Base-by-base conservation (phyloP, 805 yeast species). In the Kuraishia floccosa region DNA sequence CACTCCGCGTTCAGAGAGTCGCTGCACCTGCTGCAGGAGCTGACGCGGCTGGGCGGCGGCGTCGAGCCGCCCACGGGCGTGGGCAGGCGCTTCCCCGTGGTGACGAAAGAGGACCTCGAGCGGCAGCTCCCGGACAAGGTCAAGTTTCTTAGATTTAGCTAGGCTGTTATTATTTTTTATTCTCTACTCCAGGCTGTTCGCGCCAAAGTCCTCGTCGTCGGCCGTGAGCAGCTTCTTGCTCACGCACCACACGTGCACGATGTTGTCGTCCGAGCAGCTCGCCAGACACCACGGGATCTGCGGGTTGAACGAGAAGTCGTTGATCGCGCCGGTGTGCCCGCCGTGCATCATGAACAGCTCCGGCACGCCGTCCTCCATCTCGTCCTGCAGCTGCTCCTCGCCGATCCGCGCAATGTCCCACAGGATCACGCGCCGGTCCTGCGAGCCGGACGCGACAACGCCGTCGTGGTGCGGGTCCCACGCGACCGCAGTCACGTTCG, bases 341-440 rank as follows among this genome's bases (percentile, higher is more conserved):
- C 93, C 94, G 49, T 85, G 95, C 77, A 85, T 80, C 86, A 84
- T 80, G 43, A 84, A 60, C 22, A 85, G 55, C 50, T 85, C 96
- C 4, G 94, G 89, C 17, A 80, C 80, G 24, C 94, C 96, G 45
- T 85, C 96, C 40, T 81, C 94, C 19, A 85, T 81, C 47, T 85
- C 95, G 41, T 84, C 95, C 41, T 75, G 86, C 10, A 65, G 66
- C 50, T 83, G 94, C 46, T 84, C 94, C 39, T 76, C 81, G 4
- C 96, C 96, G 23, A 85, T 77, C 41, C 71, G 75, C 28, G 63
- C 58, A 35, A 84, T 58, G 48, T 85, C 94, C 95, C 95, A 84
- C 4, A 85, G 41, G 22, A 83, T 75, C 11, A 82, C 70, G 35
- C 94, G 62, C 38, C 91, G 65, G 48, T 85, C 95, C 37, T 71